Percentiles rank a stretch among this genome's conserved stretches.
Conservation (phyloP, 805 yeast genomes). For the Candida maesae region DNA sequence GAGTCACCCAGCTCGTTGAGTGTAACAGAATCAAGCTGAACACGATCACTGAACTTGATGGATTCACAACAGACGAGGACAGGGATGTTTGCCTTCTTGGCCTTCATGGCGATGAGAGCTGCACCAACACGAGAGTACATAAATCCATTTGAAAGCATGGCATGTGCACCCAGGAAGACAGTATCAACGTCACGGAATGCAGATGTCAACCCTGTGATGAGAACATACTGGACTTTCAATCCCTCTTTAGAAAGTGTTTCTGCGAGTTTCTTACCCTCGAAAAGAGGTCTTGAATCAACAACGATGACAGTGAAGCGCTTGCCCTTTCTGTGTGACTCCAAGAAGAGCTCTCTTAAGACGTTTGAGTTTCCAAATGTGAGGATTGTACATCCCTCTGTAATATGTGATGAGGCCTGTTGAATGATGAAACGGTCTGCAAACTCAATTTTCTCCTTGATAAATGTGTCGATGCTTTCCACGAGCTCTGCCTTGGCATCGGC, state of each 20-base stretch:
- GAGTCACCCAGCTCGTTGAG: slow-evolving; percentile 85
- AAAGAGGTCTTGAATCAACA: slow-evolving; percentile 90
- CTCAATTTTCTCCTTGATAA: slow-evolving; percentile 80
- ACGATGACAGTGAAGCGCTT: slow-evolving; percentile 77
- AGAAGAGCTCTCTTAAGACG: slow-evolving; percentile 72
- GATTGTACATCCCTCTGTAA: slow-evolving; percentile 70
- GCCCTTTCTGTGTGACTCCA: slow-evolving; percentile 60
- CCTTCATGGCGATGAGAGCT: slow-evolving; percentile 88
- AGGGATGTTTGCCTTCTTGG: slow-evolving; percentile 84
- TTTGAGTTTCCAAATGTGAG: slow-evolving; percentile 86
- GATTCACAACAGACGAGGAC: slow-evolving; percentile 95
- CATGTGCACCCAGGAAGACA: slow-evolving; percentile 94
- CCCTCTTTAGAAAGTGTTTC: slow-evolving; percentile 57
- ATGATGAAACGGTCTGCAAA: slow-evolving; percentile 80
- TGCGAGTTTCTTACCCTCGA: slow-evolving; percentile 84
- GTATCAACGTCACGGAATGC: slow-evolving; percentile 84
- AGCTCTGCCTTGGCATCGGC: slow-evolving; percentile 61
- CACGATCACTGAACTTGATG: slow-evolving; percentile 90
- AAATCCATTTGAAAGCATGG: slow-evolving; percentile 93
- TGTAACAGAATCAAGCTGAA: slow-evolving; percentile 94
- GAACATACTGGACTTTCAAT: slow-evolving; percentile 68
- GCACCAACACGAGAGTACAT: slow-evolving; percentile 93
- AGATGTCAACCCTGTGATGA: slow-evolving; percentile 75
- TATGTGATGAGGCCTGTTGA: slow-evolving; percentile 73
- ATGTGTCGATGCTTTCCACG: slow-evolving; percentile 67